These are phyloP conservation scores for Penicillium paxilli DNA, from an alignment of 495 filamentous ascomycete species.

Conservation along the genomic window DNA sequence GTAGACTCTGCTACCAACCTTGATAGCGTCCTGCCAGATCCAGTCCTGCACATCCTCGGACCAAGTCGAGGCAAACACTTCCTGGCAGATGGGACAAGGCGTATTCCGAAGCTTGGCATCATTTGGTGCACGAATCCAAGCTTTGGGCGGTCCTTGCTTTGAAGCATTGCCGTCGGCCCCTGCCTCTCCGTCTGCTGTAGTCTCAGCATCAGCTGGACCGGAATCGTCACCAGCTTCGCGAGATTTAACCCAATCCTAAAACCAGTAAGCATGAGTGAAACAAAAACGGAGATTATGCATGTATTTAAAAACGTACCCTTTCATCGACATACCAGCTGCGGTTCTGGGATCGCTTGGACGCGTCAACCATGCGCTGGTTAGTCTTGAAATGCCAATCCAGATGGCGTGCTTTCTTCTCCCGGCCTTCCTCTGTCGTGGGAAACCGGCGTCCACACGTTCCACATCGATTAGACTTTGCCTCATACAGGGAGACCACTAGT, in stretches of 20 bases:
- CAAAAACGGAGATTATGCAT: background rate
- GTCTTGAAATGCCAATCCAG: constrained; percentile 98
- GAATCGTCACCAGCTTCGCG: constrained; percentile 70
- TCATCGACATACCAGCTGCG: constrained; percentile 94
- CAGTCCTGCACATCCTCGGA: constrained; percentile 91
- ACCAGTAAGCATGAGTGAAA: constrained; percentile 5
- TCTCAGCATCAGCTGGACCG: constrained; percentile 40
- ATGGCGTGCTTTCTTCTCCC: constrained; percentile 83
- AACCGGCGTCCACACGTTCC: constrained; percentile 91
- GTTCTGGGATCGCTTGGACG: constrained; percentile 76
- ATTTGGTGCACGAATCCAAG: constrained; percentile 81
- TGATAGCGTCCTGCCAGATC: constrained; percentile 91
- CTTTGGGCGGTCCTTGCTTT: constrained; percentile 61
- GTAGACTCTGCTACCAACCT: constrained; percentile 76
- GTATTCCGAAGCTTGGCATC: constrained; percentile 68
- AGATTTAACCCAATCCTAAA: constrained; percentile 84
- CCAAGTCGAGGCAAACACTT: constrained; percentile 87
- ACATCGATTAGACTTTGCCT: constrained; percentile 78
- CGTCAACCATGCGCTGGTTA: constrained; percentile 83
- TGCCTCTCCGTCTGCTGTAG: constrained; percentile 33
- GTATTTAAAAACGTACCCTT: constrained; percentile 60
- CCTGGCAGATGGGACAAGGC: constrained; percentile 91
- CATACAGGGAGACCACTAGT: constrained; percentile 72
- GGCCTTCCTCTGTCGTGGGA: constrained; percentile 70
- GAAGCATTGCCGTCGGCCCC: constrained; percentile 36